Evolutionary conservation across 192 early-diverging fungal species (phyloP).

Genomic region (Coemansia sp.): DNA sequence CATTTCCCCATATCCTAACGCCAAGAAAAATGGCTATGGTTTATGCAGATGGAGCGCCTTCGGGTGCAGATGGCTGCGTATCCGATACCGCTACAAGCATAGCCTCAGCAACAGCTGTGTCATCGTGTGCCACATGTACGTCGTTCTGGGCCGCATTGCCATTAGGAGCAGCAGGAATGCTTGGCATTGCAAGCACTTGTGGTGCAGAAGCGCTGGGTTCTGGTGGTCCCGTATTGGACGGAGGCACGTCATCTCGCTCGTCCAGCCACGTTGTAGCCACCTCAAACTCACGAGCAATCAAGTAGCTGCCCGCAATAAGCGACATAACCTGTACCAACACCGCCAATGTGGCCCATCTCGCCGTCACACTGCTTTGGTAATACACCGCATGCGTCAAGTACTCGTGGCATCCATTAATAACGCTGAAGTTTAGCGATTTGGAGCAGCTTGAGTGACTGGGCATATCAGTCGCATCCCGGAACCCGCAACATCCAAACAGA

Average conservation of each 20-base stretch:
- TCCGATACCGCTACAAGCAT: background rate
- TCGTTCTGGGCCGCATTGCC: background rate
- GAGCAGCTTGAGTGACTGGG: slow-evolving; percentile 29
- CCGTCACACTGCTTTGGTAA: slow-evolving; percentile 1
- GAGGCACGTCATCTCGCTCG: background rate
- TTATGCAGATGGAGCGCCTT: background rate
- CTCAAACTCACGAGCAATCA: slow-evolving; percentile 9
- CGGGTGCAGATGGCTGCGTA: background rate
- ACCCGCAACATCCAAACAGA: slow-evolving; percentile 55
- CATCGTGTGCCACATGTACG: background rate
- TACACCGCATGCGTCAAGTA: slow-evolving; percentile 10
- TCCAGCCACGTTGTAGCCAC: background rate
- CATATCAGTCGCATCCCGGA: slow-evolving; percentile 30
- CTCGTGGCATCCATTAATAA: slow-evolving; percentile 16
- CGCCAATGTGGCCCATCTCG: slow-evolving; percentile 12
- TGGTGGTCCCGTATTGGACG: background rate
- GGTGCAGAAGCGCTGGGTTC: background rate
- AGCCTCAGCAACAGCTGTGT: background rate
- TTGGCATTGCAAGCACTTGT: background rate
- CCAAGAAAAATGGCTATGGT: too few species aligned
- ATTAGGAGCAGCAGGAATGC: background rate
- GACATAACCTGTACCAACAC: slow-evolving; percentile 20
- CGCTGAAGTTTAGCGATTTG: background rate
- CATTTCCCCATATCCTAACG: too few species aligned
- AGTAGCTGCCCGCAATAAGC: slow-evolving; percentile 7